Evolutionary conservation across 192 early-diverging fungal species (phyloP).

Genomic region (Chytriomyces sp.): DNA sequence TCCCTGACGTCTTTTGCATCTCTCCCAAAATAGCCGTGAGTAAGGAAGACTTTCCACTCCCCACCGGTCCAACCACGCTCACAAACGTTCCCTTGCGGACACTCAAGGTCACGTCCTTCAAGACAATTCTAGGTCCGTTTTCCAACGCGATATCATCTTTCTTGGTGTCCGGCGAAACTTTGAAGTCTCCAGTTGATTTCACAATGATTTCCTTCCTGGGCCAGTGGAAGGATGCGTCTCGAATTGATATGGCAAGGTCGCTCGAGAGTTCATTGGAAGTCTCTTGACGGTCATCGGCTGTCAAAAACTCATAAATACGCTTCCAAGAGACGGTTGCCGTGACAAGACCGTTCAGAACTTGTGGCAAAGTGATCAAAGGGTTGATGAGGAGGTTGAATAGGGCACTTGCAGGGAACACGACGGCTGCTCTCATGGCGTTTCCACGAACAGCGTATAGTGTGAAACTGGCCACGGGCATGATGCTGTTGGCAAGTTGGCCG

Average conservation of each 20-base stretch:
- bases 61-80: constrained; percentile 74
- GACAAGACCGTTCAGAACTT: not conserved
- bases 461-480: constrained; percentile 25
- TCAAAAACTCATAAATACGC: constrained; percentile 29
- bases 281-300: constrained; percentile 5
- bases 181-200: not conserved
- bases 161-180: too few species aligned
- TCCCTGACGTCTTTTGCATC: constrained; percentile 58
- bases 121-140: constrained; percentile 48
- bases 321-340: constrained; percentile 17
- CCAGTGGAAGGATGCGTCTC: constrained; percentile 13
- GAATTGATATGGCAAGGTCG: constrained; percentile 6
- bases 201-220: too few species aligned
- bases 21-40: constrained; percentile 78
- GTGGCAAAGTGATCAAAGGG: constrained; percentile 30
- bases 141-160: not conserved
- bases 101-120: constrained; percentile 37
- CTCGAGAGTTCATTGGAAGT: not conserved
- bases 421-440: constrained; percentile 17
- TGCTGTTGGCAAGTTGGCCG: constrained; percentile 24
- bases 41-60: constrained; percentile 78
- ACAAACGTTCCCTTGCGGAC: constrained; percentile 56
- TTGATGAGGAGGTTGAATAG: constrained; percentile 36
- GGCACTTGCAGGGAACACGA: too few species aligned
- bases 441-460: constrained; percentile 18